These are phyloP conservation scores for Claviceps quebecensis DNA, from an alignment of 2,329 filamentous ascomycete species.

Conservation along the genomic window DNA sequence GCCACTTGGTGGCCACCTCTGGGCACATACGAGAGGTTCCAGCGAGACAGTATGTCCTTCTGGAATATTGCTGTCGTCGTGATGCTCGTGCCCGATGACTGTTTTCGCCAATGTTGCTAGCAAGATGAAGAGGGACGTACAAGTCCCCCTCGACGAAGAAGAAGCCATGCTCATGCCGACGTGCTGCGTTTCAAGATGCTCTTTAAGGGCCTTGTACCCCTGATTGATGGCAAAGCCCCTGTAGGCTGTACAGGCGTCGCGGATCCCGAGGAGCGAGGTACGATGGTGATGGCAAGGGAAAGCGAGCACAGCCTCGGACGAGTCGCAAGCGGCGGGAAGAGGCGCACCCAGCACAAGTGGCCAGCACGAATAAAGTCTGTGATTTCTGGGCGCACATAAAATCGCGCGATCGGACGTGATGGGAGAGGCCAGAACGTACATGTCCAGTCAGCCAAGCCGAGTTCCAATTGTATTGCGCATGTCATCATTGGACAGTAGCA, in stretches of 20 bases:
- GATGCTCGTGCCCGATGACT: constrained; percentile 33
- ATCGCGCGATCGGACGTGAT: not conserved
- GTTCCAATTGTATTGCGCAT: not conserved
- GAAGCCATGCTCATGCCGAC: constrained; percentile 10
- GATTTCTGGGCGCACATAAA: not conserved
- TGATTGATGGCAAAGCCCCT: not conserved
- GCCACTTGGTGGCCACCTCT: not conserved
- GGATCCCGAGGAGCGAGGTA: not conserved
- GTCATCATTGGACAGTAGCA: not conserved
- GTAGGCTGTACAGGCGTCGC: not conserved
- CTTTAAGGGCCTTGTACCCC: constrained; percentile 1
- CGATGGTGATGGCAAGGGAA: not conserved
- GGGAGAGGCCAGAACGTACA: not conserved
- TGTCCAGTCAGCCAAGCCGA: not conserved
- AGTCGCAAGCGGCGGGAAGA: not conserved
- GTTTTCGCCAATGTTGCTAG: constrained; percentile 13
- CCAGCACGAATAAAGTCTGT: constrained; percentile 13
- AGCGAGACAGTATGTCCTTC: constrained; percentile 55
- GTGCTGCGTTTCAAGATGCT: constrained; percentile 5
- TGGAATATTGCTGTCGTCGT: constrained; percentile 40
- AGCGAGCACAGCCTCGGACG: not conserved
- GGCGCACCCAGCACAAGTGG: not conserved
- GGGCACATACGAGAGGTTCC: constrained; percentile 53
- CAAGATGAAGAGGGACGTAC: constrained; percentile 9
- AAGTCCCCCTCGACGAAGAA: constrained; percentile 6